Evolutionary conservation across 331 rosid species (phyloP).

Genomic region (Malus hybrid): DNA sequence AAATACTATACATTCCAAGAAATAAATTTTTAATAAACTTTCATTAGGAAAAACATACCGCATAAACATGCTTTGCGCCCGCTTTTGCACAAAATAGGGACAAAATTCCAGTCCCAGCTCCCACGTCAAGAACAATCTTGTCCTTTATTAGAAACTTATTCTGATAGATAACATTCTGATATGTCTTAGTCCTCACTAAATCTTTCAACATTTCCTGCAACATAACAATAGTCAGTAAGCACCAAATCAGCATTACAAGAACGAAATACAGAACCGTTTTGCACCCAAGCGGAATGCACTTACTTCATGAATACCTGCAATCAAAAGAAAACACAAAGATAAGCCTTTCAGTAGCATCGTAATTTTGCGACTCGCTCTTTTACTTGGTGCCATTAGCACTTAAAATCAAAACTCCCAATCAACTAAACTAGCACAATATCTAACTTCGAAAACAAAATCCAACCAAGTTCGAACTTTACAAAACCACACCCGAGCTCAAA

Average conservation of each 20-base stretch:
- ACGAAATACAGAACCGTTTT: not conserved
- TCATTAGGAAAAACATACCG: conserved; percentile 35
- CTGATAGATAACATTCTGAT: conserved; percentile 94
- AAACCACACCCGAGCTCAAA: not conserved
- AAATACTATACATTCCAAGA: not conserved
- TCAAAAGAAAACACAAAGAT: conserved; percentile 13
- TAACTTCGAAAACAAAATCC: not conserved
- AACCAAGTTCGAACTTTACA: not conserved
- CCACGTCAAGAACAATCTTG: conserved; percentile 94
- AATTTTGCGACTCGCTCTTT: not conserved
- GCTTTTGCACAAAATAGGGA: conserved; percentile 96
- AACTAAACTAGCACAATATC: not conserved
- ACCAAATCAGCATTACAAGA: not conserved
- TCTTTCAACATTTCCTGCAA: conserved; percentile 99
- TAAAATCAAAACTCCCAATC: not conserved
- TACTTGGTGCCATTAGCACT: not conserved
- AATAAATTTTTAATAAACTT: not conserved
- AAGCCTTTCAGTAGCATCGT: not conserved
- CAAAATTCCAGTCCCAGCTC: conserved; percentile 98
- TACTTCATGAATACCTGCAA: conserved; percentile 99
- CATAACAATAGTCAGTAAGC: conserved; percentile 5
- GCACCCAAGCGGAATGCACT: conserved; percentile 35
- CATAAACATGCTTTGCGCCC: conserved; percentile 93
- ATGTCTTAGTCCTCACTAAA: conserved; percentile 85
- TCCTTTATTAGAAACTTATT: conserved; percentile 73